Evolutionary conservation across 1,139 yeast genomes (phyloP).

Genomic region (Debaryomycetaceae sp.): DNA sequence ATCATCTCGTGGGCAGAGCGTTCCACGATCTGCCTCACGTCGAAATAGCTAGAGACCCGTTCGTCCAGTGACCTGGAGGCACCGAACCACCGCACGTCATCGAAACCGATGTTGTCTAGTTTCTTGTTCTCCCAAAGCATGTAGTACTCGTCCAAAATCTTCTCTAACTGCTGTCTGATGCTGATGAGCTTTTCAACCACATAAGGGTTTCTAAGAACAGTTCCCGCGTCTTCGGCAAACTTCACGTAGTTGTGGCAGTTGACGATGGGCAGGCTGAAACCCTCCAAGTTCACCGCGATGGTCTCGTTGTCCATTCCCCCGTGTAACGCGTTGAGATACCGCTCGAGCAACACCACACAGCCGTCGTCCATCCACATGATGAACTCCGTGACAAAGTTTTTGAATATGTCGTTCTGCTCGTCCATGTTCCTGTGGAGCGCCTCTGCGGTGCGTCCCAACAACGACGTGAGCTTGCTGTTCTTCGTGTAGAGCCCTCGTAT

Average conservation of each 20-base stretch:
- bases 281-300: conserved; percentile 13
- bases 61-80: conserved; percentile 7
- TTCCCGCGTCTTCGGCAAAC: conserved; percentile 23
- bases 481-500: conserved; percentile 43
- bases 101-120: conserved; percentile 34
- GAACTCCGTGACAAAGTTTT: conserved; percentile 37
- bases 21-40: conserved; percentile 31
- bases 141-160: conserved; percentile 18
- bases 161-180: conserved; percentile 15
- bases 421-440: conserved; percentile 13
- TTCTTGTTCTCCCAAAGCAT: conserved; percentile 14
- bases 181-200: conserved; percentile 29
- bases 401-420: conserved; percentile 27
- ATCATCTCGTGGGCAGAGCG: conserved; percentile 26
- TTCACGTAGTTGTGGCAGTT: conserved; percentile 30
- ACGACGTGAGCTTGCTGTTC: conserved; percentile 28
- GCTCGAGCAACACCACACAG: conserved; percentile 29
- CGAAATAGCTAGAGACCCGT: conserved; percentile 41
- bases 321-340: conserved; percentile 15
- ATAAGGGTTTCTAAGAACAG: conserved; percentile 37
- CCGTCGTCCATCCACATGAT: conserved; percentile 38
- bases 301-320: conserved; percentile 5
- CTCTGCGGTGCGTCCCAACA: conserved; percentile 16
- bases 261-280: conserved; percentile 29
- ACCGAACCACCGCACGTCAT: conserved; percentile 27